These are phyloP conservation scores for Huntiella abstrusa DNA, from an alignment of 2,329 filamentous ascomycete genomes.

Conservation along the genomic window DNA sequence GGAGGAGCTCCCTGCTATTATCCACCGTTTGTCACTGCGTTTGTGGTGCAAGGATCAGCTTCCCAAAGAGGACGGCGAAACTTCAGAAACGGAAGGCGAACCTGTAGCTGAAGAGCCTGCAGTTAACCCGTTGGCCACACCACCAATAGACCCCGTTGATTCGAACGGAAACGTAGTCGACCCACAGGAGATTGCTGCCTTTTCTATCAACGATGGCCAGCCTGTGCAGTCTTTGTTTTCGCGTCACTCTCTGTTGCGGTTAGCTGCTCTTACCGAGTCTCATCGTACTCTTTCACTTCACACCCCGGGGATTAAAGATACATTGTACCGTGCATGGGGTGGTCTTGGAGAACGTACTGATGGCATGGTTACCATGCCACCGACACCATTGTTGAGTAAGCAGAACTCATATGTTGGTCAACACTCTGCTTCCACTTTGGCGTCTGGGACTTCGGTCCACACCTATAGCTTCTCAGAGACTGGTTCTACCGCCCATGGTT, in stretches of 20 bases:
- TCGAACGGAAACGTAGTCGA: constrained; percentile 60
- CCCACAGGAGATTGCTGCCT: constrained; percentile 51
- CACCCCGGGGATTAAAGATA: constrained; percentile 75
- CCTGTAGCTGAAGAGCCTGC: constrained; percentile 28
- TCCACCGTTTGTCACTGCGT: constrained; percentile 75
- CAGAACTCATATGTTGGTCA: constrained; percentile 34
- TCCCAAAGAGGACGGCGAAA: constrained; percentile 34
- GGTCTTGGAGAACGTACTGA: constrained; percentile 56
- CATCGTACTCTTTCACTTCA: constrained; percentile 82
- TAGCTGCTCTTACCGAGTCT: constrained; percentile 69
- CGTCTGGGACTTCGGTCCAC: constrained; percentile 16
- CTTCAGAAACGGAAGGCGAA: constrained; percentile 25
- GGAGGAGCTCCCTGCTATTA: constrained; percentile 92
- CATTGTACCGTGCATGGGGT: constrained; percentile 84
- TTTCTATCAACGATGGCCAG: constrained; percentile 59
- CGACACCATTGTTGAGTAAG: constrained; percentile 37
- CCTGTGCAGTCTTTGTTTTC: constrained; percentile 85
- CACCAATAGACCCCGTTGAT: constrained; percentile 68
- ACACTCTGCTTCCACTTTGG: neutral
- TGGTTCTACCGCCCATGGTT: constrained; percentile 42
- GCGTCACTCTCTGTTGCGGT: constrained; percentile 73
- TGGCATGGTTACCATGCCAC: constrained; percentile 17
- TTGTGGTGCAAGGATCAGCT: constrained; percentile 80
- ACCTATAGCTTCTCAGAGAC: constrained; percentile 47
- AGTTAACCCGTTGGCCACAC: constrained; percentile 64